Conservation (phyloP, 371 early-diverging fungal species). For the Umbelopsis sp. region DNA sequence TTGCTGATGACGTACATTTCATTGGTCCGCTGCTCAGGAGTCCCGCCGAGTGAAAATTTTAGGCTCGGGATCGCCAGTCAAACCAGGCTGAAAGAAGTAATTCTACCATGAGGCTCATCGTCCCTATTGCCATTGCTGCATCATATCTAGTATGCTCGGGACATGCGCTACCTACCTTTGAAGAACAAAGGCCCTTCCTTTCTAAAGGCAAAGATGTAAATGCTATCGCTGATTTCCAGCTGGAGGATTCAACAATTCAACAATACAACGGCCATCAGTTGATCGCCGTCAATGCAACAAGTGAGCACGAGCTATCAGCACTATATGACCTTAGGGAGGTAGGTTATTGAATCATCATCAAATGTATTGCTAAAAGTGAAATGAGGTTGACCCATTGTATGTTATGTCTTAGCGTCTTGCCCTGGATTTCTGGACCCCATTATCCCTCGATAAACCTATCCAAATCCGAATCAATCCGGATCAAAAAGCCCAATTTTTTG, state of each 20-base stretch:
- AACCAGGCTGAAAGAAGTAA: not conserved
- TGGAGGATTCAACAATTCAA: not conserved
- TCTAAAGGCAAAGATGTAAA: not conserved
- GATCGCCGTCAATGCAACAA: not conserved
- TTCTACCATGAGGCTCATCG: conserved; percentile 12
- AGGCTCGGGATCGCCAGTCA: not conserved
- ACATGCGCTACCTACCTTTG: not conserved
- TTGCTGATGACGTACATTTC: not conserved
- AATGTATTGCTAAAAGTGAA: not conserved
- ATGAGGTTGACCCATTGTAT: not conserved
- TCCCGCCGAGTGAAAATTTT: not conserved
- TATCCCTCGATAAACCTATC: not conserved
- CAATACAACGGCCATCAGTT: not conserved
- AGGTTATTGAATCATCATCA: not conserved
- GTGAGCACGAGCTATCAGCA: not conserved
- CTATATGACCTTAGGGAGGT: conserved; percentile 10
- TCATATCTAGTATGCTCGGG: not conserved
- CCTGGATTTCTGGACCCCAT: conserved; percentile 17
- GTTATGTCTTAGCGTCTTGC: not conserved
- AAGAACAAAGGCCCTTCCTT: not conserved
- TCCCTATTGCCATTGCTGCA: conserved; percentile 10
- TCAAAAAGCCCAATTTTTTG: not conserved
- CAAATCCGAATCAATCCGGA: not conserved
- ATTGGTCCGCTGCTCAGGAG: not conserved
- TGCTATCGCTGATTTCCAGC: not conserved